Evolutionary conservation across 139 green algal genomes (phyloP), one percentile per base, ranked within the genome.

Genomic region (Penium margaritaceum): DNA sequence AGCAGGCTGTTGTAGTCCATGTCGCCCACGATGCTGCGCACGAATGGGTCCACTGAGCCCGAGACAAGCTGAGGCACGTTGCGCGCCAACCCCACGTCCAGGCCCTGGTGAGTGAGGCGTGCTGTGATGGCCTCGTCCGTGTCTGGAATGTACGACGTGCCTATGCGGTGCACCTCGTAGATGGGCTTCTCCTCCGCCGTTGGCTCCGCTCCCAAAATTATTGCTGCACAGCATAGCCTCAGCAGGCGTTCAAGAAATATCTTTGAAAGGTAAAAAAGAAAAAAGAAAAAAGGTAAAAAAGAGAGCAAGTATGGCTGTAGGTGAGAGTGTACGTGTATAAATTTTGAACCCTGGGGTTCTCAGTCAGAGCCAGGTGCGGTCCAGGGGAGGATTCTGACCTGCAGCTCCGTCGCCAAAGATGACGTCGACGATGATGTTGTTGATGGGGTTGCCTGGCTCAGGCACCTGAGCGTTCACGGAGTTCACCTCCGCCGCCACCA

Each of bases 371-470:
- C n/a, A n/a, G n/a, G n/a, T n/a, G n/a, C n/a, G n/a, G n/a, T n/a
- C n/a, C n/a, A n/a, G n/a, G n/a, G n/a, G n/a, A n/a, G n/a, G n/a
- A n/a, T n/a, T n/a, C 46, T 67, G 19, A 76, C 68, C 68, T 29
- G 21, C 32, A 39, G 68, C 68, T n/a, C 68, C 68, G 7, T 76
- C 68, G 21, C 53, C 68, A 62, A 76, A 76, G 51, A 76, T 76
- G 51, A 27, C 27, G 27, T 44, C 29, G 3, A 76, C 68, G 32
- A 76, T 76, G 27, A 76, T 67, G 53, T 76, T 76, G 68, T 76
- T 76, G 37, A 76, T 46, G 3, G 60, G 46, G 32, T 76, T 67
- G 29, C 70, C 51, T 5, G 68, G 68, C 2, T 76, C 27, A 9
- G 30, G 7, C 6, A 30, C 17, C 15, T 76, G 46, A 2, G 39